These are phyloP conservation scores for Xylariaceae sp. DNA, from an alignment of 2,329 filamentous ascomycete genomes.

Conservation along the genomic window DNA sequence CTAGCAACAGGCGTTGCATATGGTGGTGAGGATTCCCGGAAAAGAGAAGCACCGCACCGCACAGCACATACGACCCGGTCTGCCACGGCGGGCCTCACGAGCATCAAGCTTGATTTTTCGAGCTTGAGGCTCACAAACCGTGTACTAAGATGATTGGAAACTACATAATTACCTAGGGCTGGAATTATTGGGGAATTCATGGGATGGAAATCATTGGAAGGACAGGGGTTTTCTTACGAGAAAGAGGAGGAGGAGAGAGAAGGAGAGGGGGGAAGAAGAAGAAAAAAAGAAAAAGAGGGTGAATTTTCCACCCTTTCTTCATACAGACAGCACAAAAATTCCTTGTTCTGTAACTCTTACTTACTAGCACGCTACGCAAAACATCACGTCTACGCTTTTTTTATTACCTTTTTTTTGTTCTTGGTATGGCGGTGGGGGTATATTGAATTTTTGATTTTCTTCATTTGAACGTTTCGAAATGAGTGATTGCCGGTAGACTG, in stretches of 20 bases:
- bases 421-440: no score
- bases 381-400: not conserved
- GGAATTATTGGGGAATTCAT: not conserved
- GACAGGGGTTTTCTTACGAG: not conserved
- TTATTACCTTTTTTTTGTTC: not conserved
- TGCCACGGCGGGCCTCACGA: not conserved
- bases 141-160: constrained; percentile 3
- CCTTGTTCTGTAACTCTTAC: not conserved
- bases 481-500: no score
- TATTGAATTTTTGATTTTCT: no score
- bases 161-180: constrained; percentile 1
- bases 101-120: no score
- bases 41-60: not conserved
- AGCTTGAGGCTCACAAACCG: not conserved
- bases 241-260: no score
- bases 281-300: not conserved
- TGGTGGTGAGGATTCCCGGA: constrained; percentile 2
- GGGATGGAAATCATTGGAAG: not conserved
- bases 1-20: not conserved
- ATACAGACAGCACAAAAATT: not conserved
- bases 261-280: not conserved
- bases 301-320: not conserved
- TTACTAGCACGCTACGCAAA: not conserved
- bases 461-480: no score
- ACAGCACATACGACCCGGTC: constrained; percentile 4